Base-by-base conservation (phyloP, 441 rosid species). In the Melastoma candidum region DNA sequence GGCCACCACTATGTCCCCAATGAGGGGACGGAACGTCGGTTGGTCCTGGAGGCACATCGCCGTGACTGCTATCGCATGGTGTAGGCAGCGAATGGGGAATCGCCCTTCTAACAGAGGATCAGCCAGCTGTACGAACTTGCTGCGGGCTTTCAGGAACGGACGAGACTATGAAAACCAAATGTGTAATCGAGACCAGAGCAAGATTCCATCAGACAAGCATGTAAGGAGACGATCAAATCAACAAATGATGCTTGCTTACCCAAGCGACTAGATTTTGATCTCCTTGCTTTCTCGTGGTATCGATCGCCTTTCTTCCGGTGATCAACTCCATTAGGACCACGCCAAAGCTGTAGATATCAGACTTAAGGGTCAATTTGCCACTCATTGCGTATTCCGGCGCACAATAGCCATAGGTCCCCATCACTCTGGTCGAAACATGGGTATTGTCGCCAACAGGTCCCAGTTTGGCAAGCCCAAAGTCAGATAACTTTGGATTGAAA, bases 41-140 rank as follows among this genome's bases (percentile, higher is more conserved):
- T 92, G 94, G 65, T 92, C 96, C 26, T 84, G 81, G 12, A 92
- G 79, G 70, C 98, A 88, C 98, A 92, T 92, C 24, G 94, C 85
- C 2, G 92, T 78, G 6, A 92, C 70, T n/a, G 96, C 98, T 47
- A 88, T 69, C 29, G 96, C 87, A 43, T 92, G 90, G 77, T 85
- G 90, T 64, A 92, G 71, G 74, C 95, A 88, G 10, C 94, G 79
- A 8, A 76, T 79, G 45, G 98, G 92, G 57, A 73, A 92, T 14
- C 63, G 65, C 47, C 95, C 95, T 60, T 74, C 74, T 55, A 88
- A 61, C 41, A 70, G 57, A 11, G 98, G 98, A 72, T 92, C 98
- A 39, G 75, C 96, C 63, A 92, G 46, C 26, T 61, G 68, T 22
- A 53, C 52, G 54, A 75, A 92, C 75, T 81, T 84, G 75, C 85